Evolutionary conservation across 1,139 yeast species (phyloP), one percentile per base, ranked within the genome.

Genomic region (Yueomyces sp.): DNA sequence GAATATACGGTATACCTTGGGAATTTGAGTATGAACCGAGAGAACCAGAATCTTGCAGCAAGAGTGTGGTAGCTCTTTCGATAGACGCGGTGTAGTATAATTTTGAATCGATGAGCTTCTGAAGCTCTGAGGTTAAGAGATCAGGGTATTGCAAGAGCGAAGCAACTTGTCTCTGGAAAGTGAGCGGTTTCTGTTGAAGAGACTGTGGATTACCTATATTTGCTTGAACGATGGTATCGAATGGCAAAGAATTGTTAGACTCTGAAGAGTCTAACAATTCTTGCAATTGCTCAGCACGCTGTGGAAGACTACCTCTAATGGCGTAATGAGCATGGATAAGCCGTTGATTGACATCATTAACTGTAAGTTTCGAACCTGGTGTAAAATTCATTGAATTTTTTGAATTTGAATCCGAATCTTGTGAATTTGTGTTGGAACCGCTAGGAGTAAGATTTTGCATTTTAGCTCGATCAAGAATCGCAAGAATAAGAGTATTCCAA

Each of bases 171-270:
- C 98, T 75, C 65, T 86, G 87, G 70, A 93, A 93, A n/a, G 95
- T 85, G 56, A 91, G 69, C 1, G 98, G 98, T 55, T 79, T 74
- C 64, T 91, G 99, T 54, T 85, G 91, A 56, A 91, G 72, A 60
- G 89, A 97, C 63, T 91, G 98, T 1, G 98, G 98, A 60, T 93
- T 93, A 34, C 98, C 98, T 49, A 91, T 91, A 62, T 93, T 91
- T 48, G 96, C 94, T 55, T 77, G 78, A 57, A 91, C 80, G 52
- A 91, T 85, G 48, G 74, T 67, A 40, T 73, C 68, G 58, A 87
- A 93, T 1, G 96, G 95, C 48, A 86, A 67, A 2, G 84, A 76
- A 35, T 69, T 71, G 26, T 81, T 78, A 41, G 74, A 68, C 39
- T 66, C 59, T 30, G 63, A 59, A 19, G 19, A 19, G 19, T 19